A percentile compares a stretch with the other conserved stretches of the same genome.
Evolutionary conservation across 2,329 filamentous ascomycete species (phyloP).

Genomic region (Sporothrix pallida): DNA sequence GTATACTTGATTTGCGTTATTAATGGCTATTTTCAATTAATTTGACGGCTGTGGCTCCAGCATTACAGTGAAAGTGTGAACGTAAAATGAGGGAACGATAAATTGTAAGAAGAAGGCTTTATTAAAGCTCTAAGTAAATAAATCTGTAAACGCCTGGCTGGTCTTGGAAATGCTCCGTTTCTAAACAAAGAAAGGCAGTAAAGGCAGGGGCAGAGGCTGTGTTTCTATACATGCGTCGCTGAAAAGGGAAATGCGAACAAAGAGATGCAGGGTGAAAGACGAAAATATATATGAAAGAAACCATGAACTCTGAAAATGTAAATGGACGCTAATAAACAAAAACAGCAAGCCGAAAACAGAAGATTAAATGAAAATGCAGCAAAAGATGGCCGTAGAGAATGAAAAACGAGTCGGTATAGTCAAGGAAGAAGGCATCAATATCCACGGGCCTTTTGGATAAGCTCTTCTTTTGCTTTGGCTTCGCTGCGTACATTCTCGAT

Average conservation of each 20-base stretch:
- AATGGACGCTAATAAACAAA: neutral
- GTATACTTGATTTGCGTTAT: neutral
- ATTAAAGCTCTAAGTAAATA: neutral
- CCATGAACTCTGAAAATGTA: neutral
- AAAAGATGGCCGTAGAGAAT: neutral
- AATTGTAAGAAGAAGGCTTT: no score
- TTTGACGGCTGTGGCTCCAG: no score
- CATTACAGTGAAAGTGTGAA: no score
- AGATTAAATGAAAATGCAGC: no score
- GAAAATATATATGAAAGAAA: neutral
- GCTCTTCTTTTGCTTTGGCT: conserved; percentile 31
- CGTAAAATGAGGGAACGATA: no score
- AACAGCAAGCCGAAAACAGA: conserved; percentile 3
- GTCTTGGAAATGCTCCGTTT: neutral
- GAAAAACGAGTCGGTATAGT: neutral
- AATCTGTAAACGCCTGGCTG: neutral
- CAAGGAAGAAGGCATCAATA: conserved; percentile 29
- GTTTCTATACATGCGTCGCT: conserved; percentile 1
- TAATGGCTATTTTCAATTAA: neutral
- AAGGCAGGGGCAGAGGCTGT: neutral
- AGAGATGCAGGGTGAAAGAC: neutral
- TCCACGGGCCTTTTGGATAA: conserved; percentile 53
- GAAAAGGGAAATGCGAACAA: neutral
- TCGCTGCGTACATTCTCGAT: conserved; percentile 43
- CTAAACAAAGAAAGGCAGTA: conserved; percentile 6